Evolutionary conservation across 768 basidiomycete genomes (phyloP).

Genomic region (Boletus pseudo-olivaceus): DNA sequence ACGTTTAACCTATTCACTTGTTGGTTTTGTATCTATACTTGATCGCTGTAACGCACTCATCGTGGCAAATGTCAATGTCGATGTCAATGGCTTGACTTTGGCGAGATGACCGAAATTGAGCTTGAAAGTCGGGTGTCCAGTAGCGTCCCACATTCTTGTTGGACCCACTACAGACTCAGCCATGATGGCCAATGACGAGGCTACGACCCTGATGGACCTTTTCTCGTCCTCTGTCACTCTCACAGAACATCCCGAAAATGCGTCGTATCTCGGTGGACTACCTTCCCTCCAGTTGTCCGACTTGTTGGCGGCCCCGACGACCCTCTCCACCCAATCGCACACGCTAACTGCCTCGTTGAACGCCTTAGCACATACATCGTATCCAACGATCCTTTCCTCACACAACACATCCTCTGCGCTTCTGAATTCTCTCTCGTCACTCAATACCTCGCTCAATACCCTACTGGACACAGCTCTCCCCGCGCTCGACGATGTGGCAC

Average conservation of each 20-base stretch:
- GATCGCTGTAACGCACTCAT: not conserved
- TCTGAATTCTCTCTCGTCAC: conserved; percentile 64
- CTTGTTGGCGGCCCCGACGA: conserved; percentile 69
- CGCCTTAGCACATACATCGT: conserved; percentile 85
- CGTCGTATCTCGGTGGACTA: conserved; percentile 60
- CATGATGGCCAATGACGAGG: conserved; percentile 25
- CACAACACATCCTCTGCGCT: conserved; percentile 77
- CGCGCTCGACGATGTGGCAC: conserved; percentile 68
- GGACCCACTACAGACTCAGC: not conserved
- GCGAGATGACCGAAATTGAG: not conserved
- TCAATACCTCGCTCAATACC: conserved; percentile 69
- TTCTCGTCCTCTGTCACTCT: conserved; percentile 18
- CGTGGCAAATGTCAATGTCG: not conserved
- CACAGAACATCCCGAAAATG: conserved; percentile 24
- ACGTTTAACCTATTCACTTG: not conserved
- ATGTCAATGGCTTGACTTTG: not conserved
- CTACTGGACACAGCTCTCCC: conserved; percentile 70
- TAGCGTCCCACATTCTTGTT: not conserved
- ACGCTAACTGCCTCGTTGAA: conserved; percentile 88
- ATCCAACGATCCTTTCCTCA: conserved; percentile 87
- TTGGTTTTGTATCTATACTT: conserved; percentile 17
- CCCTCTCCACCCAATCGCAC: conserved; percentile 79
- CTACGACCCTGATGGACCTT: conserved; percentile 25
- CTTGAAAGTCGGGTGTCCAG: not conserved
- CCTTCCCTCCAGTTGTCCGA: conserved; percentile 62